Conservation (phyloP, 2,329 filamentous ascomycete genomes). For the Beauveria scarabaeidicola region DNA sequence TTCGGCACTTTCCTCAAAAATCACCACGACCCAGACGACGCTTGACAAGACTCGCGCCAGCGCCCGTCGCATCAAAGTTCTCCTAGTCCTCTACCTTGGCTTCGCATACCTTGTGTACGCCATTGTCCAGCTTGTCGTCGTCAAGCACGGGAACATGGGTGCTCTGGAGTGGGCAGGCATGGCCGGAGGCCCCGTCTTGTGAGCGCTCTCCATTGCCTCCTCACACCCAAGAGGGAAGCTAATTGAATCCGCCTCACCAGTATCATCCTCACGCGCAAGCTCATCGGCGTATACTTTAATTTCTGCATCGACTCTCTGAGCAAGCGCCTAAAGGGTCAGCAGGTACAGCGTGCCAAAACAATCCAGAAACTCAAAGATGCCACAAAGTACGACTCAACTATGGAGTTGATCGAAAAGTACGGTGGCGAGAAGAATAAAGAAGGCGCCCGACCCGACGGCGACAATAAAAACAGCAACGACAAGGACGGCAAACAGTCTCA, state of each 20-base stretch:
- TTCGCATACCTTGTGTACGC: conserved; percentile 85
- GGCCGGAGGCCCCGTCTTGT: conserved; percentile 70
- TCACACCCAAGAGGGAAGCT: conserved; percentile 1
- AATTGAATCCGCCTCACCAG: conserved; percentile 36
- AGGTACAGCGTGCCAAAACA: conserved; percentile 72
- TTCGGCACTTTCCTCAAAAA: conserved; percentile 72
- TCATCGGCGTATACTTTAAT: conserved; percentile 64
- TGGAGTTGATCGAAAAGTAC: conserved; percentile 90
- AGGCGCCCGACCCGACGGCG: conserved; percentile 17
- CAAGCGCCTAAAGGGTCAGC: conserved; percentile 61
- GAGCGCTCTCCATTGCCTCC: conserved; percentile 23
- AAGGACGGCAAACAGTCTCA: conserved; percentile 14
- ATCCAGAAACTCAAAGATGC: conserved; percentile 92
- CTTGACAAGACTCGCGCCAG: conserved; percentile 66
- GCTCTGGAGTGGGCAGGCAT: conserved; percentile 70
- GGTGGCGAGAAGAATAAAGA: conserved; percentile 54
- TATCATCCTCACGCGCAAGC: conserved; percentile 68
- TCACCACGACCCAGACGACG: conserved; percentile 61
- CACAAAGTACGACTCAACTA: conserved; percentile 92
- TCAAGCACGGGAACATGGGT: conserved; percentile 74
- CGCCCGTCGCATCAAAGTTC: conserved; percentile 69
- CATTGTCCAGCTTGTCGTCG: conserved; percentile 73
- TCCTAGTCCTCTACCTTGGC: conserved; percentile 83
- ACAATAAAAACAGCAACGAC: conserved; percentile 8
- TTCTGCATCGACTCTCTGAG: conserved; percentile 68